phyloP scores from a whole-genome alignment of 1,284 basidiomycete species.

The Ustilago tritici region DNA sequence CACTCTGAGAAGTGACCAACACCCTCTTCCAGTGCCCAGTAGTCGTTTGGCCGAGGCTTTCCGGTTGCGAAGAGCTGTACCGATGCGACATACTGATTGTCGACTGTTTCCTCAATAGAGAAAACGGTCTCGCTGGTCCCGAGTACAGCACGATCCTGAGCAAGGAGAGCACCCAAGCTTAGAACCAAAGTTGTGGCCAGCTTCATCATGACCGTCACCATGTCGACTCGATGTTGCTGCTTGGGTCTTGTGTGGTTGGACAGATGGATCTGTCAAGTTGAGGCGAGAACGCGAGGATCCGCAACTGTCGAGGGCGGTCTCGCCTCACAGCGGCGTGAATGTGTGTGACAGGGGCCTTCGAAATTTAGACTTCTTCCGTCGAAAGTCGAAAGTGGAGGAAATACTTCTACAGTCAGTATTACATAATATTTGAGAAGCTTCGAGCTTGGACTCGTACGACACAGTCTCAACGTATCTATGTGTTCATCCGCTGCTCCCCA shows the following conservation, averaged over 20 bases:
- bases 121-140: slow-evolving; percentile 16
- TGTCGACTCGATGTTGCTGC: not conserved
- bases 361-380: not conserved
- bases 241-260: too few relatives aligned
- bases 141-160: slow-evolving; percentile 18
- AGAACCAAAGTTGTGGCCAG: not conserved
- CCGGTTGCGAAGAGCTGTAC: slow-evolving; percentile 4
- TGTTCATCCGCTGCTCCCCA: too few relatives aligned
- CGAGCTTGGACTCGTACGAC: too few relatives aligned
- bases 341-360: slow-evolving; percentile 1
- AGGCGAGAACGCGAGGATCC: too few relatives aligned
- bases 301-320: too few relatives aligned
- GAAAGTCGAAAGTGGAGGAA: not conserved
- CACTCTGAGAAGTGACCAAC: slow-evolving; percentile 68
- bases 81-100: slow-evolving; percentile 9
- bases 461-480: too few relatives aligned
- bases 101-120: slow-evolving; percentile 3
- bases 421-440: not conserved
- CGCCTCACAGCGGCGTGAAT: slow-evolving; percentile 2
- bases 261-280: too few relatives aligned
- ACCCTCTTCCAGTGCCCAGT: slow-evolving; percentile 53
- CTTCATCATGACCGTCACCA: not conserved
- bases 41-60: slow-evolving; percentile 14
- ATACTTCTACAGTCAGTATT: not conserved
- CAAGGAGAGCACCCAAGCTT: not conserved